Conservation (phyloP, 768 basidiomycete species). For the Tricholoma saponaceum region DNA sequence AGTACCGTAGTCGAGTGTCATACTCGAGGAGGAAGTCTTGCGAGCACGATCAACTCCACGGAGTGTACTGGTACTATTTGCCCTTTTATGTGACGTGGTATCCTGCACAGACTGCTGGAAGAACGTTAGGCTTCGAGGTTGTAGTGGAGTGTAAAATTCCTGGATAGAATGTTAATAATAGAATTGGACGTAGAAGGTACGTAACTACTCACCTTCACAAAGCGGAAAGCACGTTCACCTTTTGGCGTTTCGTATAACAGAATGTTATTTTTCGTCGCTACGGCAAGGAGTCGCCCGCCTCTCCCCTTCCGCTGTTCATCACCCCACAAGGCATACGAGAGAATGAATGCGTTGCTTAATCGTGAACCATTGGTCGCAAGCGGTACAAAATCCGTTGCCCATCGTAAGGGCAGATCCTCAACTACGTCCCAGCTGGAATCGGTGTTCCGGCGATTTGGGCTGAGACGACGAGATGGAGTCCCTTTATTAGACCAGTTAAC, state of each 20-base stretch:
- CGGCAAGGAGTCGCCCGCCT: slow-evolving; percentile 59
- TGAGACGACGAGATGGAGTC: slow-evolving; percentile 10
- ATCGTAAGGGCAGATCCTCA: slow-evolving; percentile 69
- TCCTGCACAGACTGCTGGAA: slow-evolving; percentile 66
- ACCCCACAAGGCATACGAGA: slow-evolving; percentile 67
- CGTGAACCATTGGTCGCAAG: slow-evolving; percentile 68
- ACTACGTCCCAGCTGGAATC: slow-evolving; percentile 67
- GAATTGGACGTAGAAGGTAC: background rate
- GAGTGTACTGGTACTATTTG: slow-evolving; percentile 36
- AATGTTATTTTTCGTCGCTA: slow-evolving; percentile 71
- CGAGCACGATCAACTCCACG: slow-evolving; percentile 27
- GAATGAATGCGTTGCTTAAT: slow-evolving; percentile 50
- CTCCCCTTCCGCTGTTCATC: slow-evolving; percentile 46
- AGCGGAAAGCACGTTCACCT: slow-evolving; percentile 79
- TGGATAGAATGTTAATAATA: slow-evolving; percentile 22
- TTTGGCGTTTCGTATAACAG: slow-evolving; percentile 78
- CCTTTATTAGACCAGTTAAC: slow-evolving; percentile 3
- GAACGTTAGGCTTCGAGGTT: slow-evolving; percentile 63
- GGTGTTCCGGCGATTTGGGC: slow-evolving; percentile 26
- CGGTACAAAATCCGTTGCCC: slow-evolving; percentile 86
- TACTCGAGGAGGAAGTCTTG: slow-evolving; percentile 23
- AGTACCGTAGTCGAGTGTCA: slow-evolving; percentile 50
- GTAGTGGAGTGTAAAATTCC: slow-evolving; percentile 82
- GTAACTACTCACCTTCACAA: slow-evolving; percentile 57
- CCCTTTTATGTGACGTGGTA: slow-evolving; percentile 37